A percentile compares a stretch with the other conserved stretches of the same genome.
These are phyloP conservation scores for Entomophthora muscae DNA, from an alignment of 371 early-diverging fungal species.

Conservation along the genomic window DNA sequence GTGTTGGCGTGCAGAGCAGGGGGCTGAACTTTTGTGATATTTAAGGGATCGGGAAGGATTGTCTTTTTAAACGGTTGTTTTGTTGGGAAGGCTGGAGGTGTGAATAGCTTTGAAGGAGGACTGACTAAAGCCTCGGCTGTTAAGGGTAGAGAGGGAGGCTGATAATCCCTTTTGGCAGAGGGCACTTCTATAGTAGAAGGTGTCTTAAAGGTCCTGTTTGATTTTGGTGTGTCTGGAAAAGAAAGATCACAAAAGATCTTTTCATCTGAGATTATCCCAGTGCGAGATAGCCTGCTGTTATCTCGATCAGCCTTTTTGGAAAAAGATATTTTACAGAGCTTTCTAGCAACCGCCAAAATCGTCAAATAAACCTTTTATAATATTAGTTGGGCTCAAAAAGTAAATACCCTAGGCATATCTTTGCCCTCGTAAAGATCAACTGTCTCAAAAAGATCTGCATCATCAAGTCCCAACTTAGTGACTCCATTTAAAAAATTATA, in stretches of 20 bases:
- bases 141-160: not conserved
- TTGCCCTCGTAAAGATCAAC: conserved; percentile 80
- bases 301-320: not conserved
- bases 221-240: not conserved
- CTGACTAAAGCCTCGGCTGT: not conserved
- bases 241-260: not conserved
- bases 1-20: not conserved
- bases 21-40: not conserved
- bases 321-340: not conserved
- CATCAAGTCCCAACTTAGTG: conserved; percentile 42
- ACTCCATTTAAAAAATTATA: conserved; percentile 39
- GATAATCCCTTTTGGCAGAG: not conserved
- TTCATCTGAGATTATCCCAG: not conserved
- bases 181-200: too few species aligned
- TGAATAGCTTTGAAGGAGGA: not conserved
- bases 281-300: not conserved
- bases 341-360: conserved; percentile 4
- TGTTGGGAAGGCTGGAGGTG: not conserved
- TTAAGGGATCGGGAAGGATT: not conserved
- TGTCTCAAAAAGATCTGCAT: conserved; percentile 74
- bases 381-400: not conserved
- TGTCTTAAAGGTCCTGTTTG: too few species aligned
- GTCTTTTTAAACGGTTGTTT: not conserved
- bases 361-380: not conserved
- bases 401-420: conserved; percentile 54